phyloP scores from a whole-genome alignment of 805 yeast species.

The Kodamaea fukazawae region DNA sequence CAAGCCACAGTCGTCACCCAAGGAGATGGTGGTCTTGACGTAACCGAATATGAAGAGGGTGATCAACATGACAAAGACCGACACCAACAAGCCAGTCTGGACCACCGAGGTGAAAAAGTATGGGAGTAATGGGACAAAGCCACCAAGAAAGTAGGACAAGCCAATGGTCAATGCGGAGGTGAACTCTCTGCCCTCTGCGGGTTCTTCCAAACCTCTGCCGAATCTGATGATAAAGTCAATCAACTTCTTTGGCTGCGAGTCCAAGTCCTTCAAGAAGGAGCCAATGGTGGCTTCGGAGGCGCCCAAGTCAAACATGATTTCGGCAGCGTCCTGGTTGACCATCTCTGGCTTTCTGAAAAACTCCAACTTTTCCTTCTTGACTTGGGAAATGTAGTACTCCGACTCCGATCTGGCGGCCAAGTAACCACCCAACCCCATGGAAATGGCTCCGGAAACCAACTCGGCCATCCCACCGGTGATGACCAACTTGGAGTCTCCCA shows the following conservation, averaged over 20 bases:
- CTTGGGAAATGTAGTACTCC: slow-evolving; percentile 71
- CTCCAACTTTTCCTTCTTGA: slow-evolving; percentile 63
- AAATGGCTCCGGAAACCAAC: slow-evolving; percentile 92
- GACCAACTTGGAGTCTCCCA: slow-evolving; percentile 86
- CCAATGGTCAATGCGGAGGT: slow-evolving; percentile 91
- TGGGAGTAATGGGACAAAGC: slow-evolving; percentile 86
- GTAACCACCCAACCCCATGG: slow-evolving; percentile 97
- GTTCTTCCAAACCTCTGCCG: slow-evolving; percentile 93
- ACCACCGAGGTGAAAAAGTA: slow-evolving; percentile 82
- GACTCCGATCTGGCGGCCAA: slow-evolving; percentile 89
- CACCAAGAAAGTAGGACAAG: slow-evolving; percentile 83
- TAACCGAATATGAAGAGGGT: slow-evolving; percentile 88
- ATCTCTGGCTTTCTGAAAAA: slow-evolving; percentile 63
- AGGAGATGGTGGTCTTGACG: slow-evolving; percentile 77
- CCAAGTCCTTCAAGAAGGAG: slow-evolving; percentile 73
- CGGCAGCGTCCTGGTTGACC: slow-evolving; percentile 76
- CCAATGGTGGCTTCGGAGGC: slow-evolving; percentile 70
- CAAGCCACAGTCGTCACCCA: slow-evolving; percentile 72
- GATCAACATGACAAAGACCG: slow-evolving; percentile 77
- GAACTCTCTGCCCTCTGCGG: slow-evolving; percentile 86
- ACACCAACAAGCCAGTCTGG: slow-evolving; percentile 67
- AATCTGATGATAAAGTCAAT: slow-evolving; percentile 83
- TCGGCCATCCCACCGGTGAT: slow-evolving; percentile 99
- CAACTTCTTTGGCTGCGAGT: slow-evolving; percentile 71
- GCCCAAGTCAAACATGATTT: slow-evolving; percentile 72